These are phyloP conservation scores for Guadua angustifolia DNA, from an alignment of 176 grass and related monocot genomes.

Conservation along the genomic window DNA sequence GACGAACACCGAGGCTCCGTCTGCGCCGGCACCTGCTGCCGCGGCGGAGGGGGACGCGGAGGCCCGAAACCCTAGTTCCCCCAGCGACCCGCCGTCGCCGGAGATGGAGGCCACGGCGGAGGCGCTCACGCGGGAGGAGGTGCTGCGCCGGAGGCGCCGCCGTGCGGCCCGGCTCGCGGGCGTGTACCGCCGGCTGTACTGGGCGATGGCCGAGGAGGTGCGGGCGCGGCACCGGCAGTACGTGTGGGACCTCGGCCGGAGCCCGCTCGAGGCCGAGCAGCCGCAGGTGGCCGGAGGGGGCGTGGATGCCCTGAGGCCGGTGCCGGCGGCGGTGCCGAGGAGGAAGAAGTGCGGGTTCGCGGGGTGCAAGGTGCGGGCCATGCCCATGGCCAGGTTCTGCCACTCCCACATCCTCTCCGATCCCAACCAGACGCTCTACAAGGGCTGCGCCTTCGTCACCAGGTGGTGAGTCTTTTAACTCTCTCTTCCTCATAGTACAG, in stretches of 20 bases:
- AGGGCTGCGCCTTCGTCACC: constrained; percentile 65
- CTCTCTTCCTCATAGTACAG: constrained; percentile 4
- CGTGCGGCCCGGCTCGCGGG: constrained; percentile 48
- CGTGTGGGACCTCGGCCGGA: constrained; percentile 71
- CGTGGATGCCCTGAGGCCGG: constrained; percentile 31
- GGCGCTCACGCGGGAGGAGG: constrained; percentile 81
- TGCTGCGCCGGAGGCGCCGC: constrained; percentile 65
- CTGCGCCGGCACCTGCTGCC: neutral
- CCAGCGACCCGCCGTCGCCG: constrained; percentile 37
- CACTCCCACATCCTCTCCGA: constrained; percentile 84
- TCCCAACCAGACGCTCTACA: constrained; percentile 76
- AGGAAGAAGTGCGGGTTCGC: constrained; percentile 82
- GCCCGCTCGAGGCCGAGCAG: constrained; percentile 60
- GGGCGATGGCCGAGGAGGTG: constrained; percentile 80
- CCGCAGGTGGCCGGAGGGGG: neutral
- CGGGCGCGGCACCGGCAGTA: constrained; percentile 72
- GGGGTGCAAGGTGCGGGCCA: constrained; percentile 85
- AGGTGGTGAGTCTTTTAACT: constrained; percentile 53
- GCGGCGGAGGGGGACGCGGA: neutral
- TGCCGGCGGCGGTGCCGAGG: constrained; percentile 20
- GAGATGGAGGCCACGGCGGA: constrained; percentile 52
- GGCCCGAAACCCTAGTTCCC: constrained; percentile 22
- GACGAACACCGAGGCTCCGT: constrained; percentile 9
- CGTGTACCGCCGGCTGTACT: constrained; percentile 68
- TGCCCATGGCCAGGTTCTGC: constrained; percentile 78